Conservation (phyloP, 805 yeast genomes). For the Kurtzmaniella cleridarum region DNA sequence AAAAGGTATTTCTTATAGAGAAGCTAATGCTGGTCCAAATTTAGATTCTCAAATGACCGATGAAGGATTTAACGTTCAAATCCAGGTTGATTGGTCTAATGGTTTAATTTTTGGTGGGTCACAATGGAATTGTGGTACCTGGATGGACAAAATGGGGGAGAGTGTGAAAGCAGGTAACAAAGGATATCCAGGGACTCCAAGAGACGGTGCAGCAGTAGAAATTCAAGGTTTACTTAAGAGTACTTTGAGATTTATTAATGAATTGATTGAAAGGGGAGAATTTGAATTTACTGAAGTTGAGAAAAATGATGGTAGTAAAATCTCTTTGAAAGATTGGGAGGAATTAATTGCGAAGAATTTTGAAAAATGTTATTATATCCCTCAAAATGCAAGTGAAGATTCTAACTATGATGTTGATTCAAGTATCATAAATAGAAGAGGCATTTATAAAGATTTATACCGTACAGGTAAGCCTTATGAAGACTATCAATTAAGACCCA, state of each 20-base stretch:
- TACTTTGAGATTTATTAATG: conserved; percentile 70
- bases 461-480: conserved; percentile 81
- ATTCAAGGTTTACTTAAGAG: conserved; percentile 86
- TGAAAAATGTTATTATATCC: conserved; percentile 75
- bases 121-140: conserved; percentile 91
- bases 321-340: conserved; percentile 71
- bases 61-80: conserved; percentile 83
- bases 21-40: conserved; percentile 89
- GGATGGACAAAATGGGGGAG: conserved; percentile 99
- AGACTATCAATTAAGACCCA: conserved; percentile 90
- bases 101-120: conserved; percentile 91
- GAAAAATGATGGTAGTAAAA: conserved; percentile 50
- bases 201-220: conserved; percentile 96
- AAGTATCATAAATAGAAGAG: conserved; percentile 74
- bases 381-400: conserved; percentile 61
- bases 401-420: conserved; percentile 55
- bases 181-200: conserved; percentile 96
- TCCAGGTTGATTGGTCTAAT: conserved; percentile 79
- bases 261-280: conserved; percentile 45
- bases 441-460: conserved; percentile 86
- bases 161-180: conserved; percentile 73
- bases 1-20: conserved; percentile 77
- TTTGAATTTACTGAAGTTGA: conserved; percentile 57
- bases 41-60: conserved; percentile 89
- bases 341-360: conserved; percentile 61